These are phyloP conservation scores for Cordyceps sp. DNA, from an alignment of 2,329 filamentous ascomycete genomes.

Conservation along the genomic window DNA sequence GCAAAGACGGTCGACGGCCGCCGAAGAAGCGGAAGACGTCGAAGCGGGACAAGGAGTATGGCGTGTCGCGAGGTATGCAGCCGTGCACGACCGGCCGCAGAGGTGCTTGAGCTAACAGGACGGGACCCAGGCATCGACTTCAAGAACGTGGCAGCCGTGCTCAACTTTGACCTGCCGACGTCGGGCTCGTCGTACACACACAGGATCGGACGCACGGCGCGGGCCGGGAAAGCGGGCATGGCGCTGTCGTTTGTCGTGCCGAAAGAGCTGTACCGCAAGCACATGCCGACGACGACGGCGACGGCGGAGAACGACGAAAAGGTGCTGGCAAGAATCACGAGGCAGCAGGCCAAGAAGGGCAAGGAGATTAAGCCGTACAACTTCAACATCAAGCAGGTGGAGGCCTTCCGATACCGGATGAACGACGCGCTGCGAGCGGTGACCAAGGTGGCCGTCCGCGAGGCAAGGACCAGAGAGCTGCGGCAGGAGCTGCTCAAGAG, in stretches of 20 bases:
- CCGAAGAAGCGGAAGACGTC: slow-evolving; percentile 27
- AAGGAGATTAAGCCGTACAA: slow-evolving; percentile 78
- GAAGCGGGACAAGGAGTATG: slow-evolving; percentile 70
- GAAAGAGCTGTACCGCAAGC: slow-evolving; percentile 65
- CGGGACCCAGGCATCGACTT: slow-evolving; percentile 55
- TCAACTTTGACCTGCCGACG: slow-evolving; percentile 91
- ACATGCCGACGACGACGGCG: slow-evolving; percentile 67
- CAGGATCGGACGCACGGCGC: slow-evolving; percentile 81
- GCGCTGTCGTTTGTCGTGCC: slow-evolving; percentile 92
- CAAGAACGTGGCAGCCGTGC: slow-evolving; percentile 80
- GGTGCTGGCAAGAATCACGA: slow-evolving; percentile 62
- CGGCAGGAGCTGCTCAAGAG: slow-evolving; percentile 81
- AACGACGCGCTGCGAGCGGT: slow-evolving; percentile 82
- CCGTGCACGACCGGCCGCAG: too few relatives aligned
- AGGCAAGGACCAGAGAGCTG: slow-evolving; percentile 77
- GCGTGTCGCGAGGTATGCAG: slow-evolving; percentile 67
- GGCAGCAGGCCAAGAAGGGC: slow-evolving; percentile 61
- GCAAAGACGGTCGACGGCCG: slow-evolving; percentile 8
- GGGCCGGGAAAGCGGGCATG: slow-evolving; percentile 84
- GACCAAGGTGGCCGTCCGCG: slow-evolving; percentile 75
- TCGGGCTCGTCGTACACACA: slow-evolving; percentile 91
- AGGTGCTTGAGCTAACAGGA: neutral
- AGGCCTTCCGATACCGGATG: slow-evolving; percentile 89
- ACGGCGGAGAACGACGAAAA: slow-evolving; percentile 72
- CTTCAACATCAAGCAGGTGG: slow-evolving; percentile 88